These are phyloP conservation scores for Zygoascus flipseniorum DNA, from an alignment of 805 yeast genomes.

Conservation along the genomic window DNA sequence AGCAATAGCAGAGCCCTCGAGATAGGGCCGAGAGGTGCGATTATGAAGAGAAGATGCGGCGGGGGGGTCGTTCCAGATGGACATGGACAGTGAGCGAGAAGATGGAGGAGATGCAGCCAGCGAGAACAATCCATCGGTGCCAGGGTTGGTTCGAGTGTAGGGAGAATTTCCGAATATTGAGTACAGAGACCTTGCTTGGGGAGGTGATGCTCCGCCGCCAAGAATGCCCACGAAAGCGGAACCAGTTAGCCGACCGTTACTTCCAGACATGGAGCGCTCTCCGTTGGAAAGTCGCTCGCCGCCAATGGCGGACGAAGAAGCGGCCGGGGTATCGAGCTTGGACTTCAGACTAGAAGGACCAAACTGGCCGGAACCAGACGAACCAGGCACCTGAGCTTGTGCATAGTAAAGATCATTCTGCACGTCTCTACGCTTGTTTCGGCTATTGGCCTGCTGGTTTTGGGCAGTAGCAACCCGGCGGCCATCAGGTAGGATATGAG, in stretches of 20 bases:
- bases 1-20: constrained; percentile 30
- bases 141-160: not conserved
- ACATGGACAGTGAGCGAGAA: constrained; percentile 7
- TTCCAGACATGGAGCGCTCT: not conserved
- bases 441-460: constrained; percentile 4
- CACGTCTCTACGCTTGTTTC: constrained; percentile 1
- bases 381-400: not conserved
- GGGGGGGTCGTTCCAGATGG: constrained; percentile 1
- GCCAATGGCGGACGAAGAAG: not conserved
- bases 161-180: constrained; percentile 3
- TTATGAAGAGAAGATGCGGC: not conserved
- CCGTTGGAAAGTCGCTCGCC: not conserved
- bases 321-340: not conserved
- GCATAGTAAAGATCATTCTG: not conserved
- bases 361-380: not conserved
- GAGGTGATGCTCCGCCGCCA: not conserved
- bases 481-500: constrained; percentile 85
- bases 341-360: not conserved
- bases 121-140: not conserved
- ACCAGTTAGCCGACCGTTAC: not conserved
- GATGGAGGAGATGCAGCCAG: constrained; percentile 3
- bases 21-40: constrained; percentile 7
- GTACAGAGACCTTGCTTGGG: constrained; percentile 1
- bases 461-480: constrained; percentile 51
- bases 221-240: not conserved